Evolutionary conservation across 345 rosid species (phyloP), one percentile per base, ranked within the genome.

Genomic region (Kandelia obovata): DNA sequence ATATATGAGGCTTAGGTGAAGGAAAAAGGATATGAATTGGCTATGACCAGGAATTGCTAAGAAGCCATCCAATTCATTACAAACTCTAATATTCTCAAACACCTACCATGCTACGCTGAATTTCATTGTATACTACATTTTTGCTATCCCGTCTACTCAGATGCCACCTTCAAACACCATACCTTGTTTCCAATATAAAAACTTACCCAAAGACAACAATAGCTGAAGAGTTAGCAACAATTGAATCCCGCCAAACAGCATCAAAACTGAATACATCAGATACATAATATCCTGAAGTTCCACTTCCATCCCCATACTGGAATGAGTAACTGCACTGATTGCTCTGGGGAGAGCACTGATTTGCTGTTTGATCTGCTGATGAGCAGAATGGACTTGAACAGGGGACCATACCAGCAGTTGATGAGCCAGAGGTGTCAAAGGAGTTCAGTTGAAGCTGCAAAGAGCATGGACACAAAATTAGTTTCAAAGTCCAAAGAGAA

Each of bases 291-390:
- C 99, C 99, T 1, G 93, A 82, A 62, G 99, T 92, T 77, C 97
- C 99, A 74, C 99, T 95, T 77, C 88, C 89, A 78, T 95, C 99
- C 53, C 96, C 97, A 71, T 95, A 95, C 37, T 83, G 89, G 73
- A 92, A 95, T 13, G 96, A 73, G 82, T 95, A 95, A 67, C 89
- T 78, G 52, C 99, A 95, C 75, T 74, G 96, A 72, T 90, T 85
- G 66, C 78, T 82, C 83, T 83, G 83, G 53, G 80, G 21, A 74
- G 88, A 74, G 60, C 97, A 95, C 31, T 89, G 83, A 58, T 87
- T 82, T 39, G 89, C 86, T 23, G 91, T 85, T 71, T 82, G 96
- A 64, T 79, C 77, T 47, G 68, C 58, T 26, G 85, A 82, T 28
- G 66, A 32, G 53, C 84, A 83, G 20, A 75, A 39, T 16, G 81